Evolutionary conservation across 2,329 filamentous ascomycete species (phyloP).

Genomic region (Verticillium zaregamsianum): DNA sequence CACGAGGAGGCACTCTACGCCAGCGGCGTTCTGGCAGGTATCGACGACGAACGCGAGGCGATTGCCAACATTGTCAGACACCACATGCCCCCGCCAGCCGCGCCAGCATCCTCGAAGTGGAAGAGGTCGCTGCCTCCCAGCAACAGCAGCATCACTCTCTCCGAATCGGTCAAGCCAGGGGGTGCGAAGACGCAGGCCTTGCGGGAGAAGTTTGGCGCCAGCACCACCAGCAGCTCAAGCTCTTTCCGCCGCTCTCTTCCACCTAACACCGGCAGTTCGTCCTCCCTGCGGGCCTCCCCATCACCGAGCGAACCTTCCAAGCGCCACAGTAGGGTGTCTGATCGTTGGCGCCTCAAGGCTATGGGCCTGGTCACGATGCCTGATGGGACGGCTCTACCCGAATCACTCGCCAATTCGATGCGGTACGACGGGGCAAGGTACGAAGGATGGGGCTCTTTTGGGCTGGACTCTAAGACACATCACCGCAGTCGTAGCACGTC

Average conservation of each 20-base stretch:
- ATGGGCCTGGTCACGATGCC: conserved; percentile 50
- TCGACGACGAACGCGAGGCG: conserved; percentile 31
- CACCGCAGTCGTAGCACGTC: conserved; percentile 13
- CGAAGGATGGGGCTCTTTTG: conserved; percentile 31
- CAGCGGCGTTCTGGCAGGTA: conserved; percentile 36
- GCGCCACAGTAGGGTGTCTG: conserved; percentile 33
- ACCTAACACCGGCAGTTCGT: conserved; percentile 19
- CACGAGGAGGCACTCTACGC: conserved; percentile 34
- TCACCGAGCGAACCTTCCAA: conserved; percentile 9
- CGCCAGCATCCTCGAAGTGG: conserved; percentile 1
- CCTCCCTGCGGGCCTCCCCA: conserved; percentile 7
- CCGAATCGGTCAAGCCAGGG: conserved; percentile 8
- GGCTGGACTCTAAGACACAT: conserved; percentile 18
- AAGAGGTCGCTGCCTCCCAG: not conserved
- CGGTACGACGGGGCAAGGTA: conserved; percentile 35
- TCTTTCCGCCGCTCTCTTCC: conserved; percentile 34
- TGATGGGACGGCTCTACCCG: conserved; percentile 49
- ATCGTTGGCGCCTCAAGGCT: conserved; percentile 42
- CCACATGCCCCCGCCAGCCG: conserved; percentile 3
- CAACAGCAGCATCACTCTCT: not conserved
- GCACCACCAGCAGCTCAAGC: conserved; percentile 13
- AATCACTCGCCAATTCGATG: conserved; percentile 43
- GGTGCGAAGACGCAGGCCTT: conserved; percentile 33
- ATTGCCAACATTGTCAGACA: conserved; percentile 29
- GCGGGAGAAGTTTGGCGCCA: conserved; percentile 26